Conservation (phyloP, 768 basidiomycete genomes). For the Suillus sp. region DNA sequence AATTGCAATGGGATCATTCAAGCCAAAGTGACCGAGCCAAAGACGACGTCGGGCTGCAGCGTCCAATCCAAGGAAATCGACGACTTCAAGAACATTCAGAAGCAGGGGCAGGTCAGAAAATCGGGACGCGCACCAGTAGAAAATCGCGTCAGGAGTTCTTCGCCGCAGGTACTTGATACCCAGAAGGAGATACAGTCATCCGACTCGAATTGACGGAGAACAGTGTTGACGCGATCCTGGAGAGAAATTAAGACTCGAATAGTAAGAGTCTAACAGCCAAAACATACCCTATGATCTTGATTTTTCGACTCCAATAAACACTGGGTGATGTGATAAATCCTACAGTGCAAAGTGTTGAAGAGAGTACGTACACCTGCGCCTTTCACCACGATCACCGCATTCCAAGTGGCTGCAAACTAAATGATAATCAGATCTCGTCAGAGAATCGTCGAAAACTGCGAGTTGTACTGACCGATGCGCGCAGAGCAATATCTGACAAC, state of each 20-base stretch:
- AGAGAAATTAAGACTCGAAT: background rate
- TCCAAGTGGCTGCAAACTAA: constrained; percentile 4
- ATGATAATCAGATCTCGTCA: background rate
- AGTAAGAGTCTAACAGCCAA: background rate
- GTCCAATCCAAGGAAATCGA: background rate
- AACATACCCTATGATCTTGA: background rate
- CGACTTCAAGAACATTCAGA: background rate
- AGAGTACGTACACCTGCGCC: background rate
- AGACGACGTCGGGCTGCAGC: background rate
- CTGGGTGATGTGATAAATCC: background rate
- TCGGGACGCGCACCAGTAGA: background rate
- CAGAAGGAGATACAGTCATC: constrained; percentile 7
- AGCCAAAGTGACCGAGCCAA: constrained; percentile 3
- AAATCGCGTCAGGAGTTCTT: background rate
- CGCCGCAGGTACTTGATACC: background rate
- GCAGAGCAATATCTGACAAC: background rate
- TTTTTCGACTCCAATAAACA: background rate
- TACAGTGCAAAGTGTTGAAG: background rate
- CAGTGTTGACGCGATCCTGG: background rate
- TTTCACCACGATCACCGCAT: constrained; percentile 3
- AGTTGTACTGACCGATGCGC: background rate
- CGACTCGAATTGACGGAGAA: background rate
- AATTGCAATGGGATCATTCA: background rate
- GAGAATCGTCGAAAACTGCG: background rate
- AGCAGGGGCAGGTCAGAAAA: too few relatives aligned